These are phyloP conservation scores for Citropsis articulata DNA, from an alignment of 345 rosid species.

Conservation along the genomic window DNA sequence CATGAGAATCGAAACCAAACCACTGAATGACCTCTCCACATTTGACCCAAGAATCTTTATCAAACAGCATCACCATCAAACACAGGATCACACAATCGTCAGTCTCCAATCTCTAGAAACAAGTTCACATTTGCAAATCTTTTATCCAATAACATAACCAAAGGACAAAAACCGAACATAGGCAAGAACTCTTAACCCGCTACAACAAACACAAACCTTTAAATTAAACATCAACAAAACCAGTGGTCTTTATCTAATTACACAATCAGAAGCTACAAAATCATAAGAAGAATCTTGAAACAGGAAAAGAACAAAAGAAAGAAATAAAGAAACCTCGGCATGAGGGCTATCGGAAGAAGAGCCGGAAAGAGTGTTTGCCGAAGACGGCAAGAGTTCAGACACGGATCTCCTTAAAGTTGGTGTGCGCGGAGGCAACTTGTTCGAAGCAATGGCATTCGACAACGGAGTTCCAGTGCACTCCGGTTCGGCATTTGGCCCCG, in stretches of 20 bases:
- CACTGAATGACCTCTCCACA: background rate
- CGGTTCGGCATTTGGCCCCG: conserved; percentile 10
- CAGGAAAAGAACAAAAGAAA: background rate
- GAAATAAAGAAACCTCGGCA: conserved; percentile 17
- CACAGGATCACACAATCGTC: background rate
- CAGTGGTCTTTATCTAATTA: background rate
- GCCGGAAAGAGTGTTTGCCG: conserved; percentile 16
- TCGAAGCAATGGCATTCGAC: background rate
- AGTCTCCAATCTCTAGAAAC: background rate
- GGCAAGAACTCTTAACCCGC: background rate
- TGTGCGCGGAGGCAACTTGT: conserved; percentile 28
- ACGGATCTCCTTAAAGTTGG: conserved; percentile 22
- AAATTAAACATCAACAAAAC: background rate
- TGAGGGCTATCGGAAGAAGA: conserved; percentile 18
- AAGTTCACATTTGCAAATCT: too few relatives aligned
- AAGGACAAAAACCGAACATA: too few relatives aligned
- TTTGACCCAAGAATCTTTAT: background rate
- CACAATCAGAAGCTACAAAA: background rate
- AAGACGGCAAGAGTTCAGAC: conserved; percentile 31
- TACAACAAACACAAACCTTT: background rate
- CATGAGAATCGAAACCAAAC: background rate
- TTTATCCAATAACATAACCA: too few relatives aligned
- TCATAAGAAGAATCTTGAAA: background rate
- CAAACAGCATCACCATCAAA: too few relatives aligned
- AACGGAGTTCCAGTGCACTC: background rate